These are phyloP conservation scores for Quercus gilva DNA, from an alignment of 306 rosid species.

Conservation along the genomic window DNA sequence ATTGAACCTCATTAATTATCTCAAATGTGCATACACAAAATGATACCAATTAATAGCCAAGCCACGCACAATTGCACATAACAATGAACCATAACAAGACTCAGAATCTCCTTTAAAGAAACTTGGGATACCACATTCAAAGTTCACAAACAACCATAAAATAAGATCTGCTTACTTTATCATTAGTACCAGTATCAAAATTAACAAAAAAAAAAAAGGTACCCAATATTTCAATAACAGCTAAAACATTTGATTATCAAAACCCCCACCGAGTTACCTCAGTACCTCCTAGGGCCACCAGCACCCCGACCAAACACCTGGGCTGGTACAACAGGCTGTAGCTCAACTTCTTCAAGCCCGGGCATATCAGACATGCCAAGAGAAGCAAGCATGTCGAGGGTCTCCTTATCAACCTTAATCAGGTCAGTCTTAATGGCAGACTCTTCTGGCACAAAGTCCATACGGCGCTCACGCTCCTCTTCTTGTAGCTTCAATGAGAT, in stretches of 20 bases:
- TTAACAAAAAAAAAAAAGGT: background rate
- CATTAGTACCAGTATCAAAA: background rate
- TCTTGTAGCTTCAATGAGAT: constrained; percentile 38
- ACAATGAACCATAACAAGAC: background rate
- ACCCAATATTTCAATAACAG: background rate
- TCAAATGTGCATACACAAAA: background rate
- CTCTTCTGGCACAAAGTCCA: constrained; percentile 44
- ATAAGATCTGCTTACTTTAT: background rate
- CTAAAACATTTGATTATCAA: background rate
- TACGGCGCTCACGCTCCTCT: constrained; percentile 36
- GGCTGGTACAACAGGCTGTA: constrained; percentile 13
- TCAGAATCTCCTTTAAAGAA: background rate
- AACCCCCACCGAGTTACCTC: constrained; percentile 1
- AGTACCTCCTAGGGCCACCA: constrained; percentile 33
- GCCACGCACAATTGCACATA: background rate
- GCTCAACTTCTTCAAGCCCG: constrained; percentile 30
- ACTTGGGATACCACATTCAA: background rate
- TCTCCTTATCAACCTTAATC: constrained; percentile 36
- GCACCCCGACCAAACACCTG: constrained; percentile 33
- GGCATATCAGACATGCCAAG: constrained; percentile 35
- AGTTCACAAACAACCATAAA: constrained; percentile 1
- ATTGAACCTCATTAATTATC: background rate
- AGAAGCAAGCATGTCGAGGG: constrained; percentile 35
- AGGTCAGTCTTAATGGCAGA: constrained; percentile 28
- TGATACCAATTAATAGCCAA: background rate